A percentile compares a stretch with the other conserved stretches of the same genome.
These are phyloP conservation scores for Corrigiola litoralis DNA, from an alignment of 179 eudicot genomes.

Conservation along the genomic window DNA sequence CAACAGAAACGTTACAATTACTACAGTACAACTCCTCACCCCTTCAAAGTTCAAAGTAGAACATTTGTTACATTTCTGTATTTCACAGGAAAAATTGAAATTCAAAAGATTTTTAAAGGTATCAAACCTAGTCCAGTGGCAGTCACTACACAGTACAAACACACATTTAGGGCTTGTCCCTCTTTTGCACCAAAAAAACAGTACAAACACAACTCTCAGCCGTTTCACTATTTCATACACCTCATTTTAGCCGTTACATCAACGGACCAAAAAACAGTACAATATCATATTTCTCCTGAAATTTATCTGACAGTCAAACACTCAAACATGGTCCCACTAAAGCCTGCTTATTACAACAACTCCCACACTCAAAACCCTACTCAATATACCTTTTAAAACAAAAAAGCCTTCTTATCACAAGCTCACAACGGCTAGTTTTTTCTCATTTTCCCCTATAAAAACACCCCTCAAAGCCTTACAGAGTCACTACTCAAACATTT, in stretches of 20 bases:
- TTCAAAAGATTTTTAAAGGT: too few relatives aligned
- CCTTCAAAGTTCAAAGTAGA: too few relatives aligned
- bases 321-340: constrained; percentile 10
- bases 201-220: not conserved
- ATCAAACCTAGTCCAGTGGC: too few relatives aligned
- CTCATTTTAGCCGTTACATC: constrained; percentile 19
- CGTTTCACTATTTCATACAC: not conserved
- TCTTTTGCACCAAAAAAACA: too few relatives aligned
- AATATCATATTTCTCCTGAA: constrained; percentile 2
- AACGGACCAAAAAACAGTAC: constrained; percentile 18
- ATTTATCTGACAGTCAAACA: not conserved
- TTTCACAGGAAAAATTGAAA: too few relatives aligned
- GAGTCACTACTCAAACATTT: not conserved
- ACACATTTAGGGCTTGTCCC: too few relatives aligned
- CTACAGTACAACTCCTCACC: too few relatives aligned
- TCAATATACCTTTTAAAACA: too few relatives aligned
- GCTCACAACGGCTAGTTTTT: constrained; percentile 31
- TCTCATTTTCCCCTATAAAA: constrained; percentile 8
- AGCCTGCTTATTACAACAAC: not conserved
- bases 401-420: too few relatives aligned
- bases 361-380: not conserved
- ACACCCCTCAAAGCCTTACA: not conserved
- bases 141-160: too few relatives aligned
- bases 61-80: too few relatives aligned
- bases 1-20: too few relatives aligned